phyloP scores from a whole-genome alignment of 2,329 filamentous ascomycete species.

The Colletotrichum sidae region DNA sequence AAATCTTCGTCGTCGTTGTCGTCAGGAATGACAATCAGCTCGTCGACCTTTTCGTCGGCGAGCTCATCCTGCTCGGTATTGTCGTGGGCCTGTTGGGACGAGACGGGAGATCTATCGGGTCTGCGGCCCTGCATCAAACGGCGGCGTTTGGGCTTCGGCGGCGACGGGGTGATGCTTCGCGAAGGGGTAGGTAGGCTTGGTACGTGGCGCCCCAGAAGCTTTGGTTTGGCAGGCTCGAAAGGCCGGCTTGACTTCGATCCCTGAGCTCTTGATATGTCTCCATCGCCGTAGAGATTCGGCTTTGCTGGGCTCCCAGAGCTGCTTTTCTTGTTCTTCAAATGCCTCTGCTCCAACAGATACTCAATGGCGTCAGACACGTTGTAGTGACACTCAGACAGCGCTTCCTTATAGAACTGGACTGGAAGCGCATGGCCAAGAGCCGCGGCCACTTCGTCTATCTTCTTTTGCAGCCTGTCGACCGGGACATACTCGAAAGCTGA shows the following conservation, averaged over 20 bases:
- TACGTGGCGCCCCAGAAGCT: slow-evolving; percentile 37
- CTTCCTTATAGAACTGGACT: slow-evolving; percentile 46
- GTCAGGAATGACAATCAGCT: slow-evolving; percentile 44
- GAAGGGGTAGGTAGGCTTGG: slow-evolving; percentile 35
- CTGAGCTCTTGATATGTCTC: slow-evolving; percentile 5
- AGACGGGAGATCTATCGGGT: slow-evolving; percentile 36
- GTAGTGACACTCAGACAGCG: slow-evolving; percentile 46
- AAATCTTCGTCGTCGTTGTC: slow-evolving; percentile 56
- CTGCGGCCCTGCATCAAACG: slow-evolving; percentile 52
- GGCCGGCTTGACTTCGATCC: slow-evolving; percentile 34
- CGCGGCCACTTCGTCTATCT: slow-evolving; percentile 51
- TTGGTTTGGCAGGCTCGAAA: slow-evolving; percentile 26
- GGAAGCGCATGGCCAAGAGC: slow-evolving; percentile 48
- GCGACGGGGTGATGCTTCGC: slow-evolving; percentile 41
- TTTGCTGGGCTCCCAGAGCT: slow-evolving; percentile 37
- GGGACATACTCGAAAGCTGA: slow-evolving; percentile 61
- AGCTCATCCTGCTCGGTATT: slow-evolving; percentile 39
- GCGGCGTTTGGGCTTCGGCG: slow-evolving; percentile 43
- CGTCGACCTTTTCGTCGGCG: slow-evolving; percentile 45
- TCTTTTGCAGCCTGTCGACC: slow-evolving; percentile 51
- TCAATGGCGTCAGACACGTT: slow-evolving; percentile 51
- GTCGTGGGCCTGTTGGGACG: slow-evolving; percentile 42
- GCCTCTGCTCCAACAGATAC: slow-evolving; percentile 42
- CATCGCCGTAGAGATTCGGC: slow-evolving; percentile 35
- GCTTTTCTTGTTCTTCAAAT: slow-evolving; percentile 38